A percentile compares a stretch with the other conserved stretches of the same genome.
phyloP scores from a whole-genome alignment of 192 early-diverging fungal species.

The Oehlia diaphana region DNA sequence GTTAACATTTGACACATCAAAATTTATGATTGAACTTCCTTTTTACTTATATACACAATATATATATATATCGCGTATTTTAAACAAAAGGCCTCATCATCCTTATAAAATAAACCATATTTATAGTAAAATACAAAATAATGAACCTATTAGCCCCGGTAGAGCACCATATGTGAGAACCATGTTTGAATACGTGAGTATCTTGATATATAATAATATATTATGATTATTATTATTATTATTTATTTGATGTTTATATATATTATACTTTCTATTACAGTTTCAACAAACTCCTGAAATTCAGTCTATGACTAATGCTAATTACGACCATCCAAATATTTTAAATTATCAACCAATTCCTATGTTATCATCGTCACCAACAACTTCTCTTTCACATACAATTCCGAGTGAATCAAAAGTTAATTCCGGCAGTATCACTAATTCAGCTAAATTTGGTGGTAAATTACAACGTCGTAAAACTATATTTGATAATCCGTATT shows the following conservation, averaged over 20 bases:
- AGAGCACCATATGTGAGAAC: background rate
- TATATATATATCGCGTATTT: background rate
- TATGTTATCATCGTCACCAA: background rate
- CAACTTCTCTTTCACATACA: background rate
- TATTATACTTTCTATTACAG: background rate
- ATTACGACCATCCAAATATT: background rate
- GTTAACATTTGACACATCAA: background rate
- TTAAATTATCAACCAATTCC: background rate
- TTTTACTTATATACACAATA: too few relatives aligned
- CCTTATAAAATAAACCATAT: background rate
- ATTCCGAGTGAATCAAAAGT: conserved; percentile 6
- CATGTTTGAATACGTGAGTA: background rate
- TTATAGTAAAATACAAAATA: background rate
- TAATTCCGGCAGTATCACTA: background rate
- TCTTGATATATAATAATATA: background rate
- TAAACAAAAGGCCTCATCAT: background rate
- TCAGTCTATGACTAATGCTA: background rate
- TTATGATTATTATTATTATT: too few relatives aligned
- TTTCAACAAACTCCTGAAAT: background rate
- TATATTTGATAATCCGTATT: conserved; percentile 58
- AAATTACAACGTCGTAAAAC: conserved; percentile 45
- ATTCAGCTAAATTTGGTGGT: background rate
- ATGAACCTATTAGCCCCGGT: background rate
- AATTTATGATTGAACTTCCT: background rate
- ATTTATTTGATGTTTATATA: background rate